These are phyloP conservation scores for Durio zibethinus DNA, from an alignment of 345 rosid species.

Conservation along the genomic window DNA sequence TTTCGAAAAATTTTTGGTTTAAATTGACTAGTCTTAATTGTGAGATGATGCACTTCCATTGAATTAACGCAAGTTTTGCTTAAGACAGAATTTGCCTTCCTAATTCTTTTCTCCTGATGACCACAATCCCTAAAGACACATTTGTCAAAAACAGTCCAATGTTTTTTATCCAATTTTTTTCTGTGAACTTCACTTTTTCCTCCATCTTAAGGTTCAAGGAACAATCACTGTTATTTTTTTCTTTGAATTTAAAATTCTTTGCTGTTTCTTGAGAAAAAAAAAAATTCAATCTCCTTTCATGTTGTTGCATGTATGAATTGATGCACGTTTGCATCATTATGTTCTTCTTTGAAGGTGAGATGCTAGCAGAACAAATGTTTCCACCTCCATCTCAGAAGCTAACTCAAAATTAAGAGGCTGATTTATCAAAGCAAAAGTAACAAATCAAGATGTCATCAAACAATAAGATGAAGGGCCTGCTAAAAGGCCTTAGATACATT, in stretches of 20 bases:
- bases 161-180: slow-evolving; percentile 30
- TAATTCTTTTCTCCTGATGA: slow-evolving; percentile 28
- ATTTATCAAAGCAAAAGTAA: background rate
- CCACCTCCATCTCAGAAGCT: background rate
- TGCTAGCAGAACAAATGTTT: no score
- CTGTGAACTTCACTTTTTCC: slow-evolving; percentile 15
- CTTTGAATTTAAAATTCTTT: slow-evolving; percentile 5
- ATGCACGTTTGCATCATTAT: background rate
- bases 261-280: background rate
- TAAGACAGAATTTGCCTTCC: slow-evolving; percentile 20
- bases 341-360: background rate
- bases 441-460: slow-evolving; percentile 42
- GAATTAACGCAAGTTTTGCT: slow-evolving; percentile 38
- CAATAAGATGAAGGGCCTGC: slow-evolving; percentile 74
- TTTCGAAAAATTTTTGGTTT: slow-evolving; percentile 28
- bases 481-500: slow-evolving; percentile 71
- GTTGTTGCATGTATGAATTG: background rate
- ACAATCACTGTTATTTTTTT: background rate
- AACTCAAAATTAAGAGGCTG: background rate
- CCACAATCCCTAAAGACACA: slow-evolving; percentile 23
- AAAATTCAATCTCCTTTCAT: background rate
- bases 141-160: slow-evolving; percentile 29
- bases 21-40: slow-evolving; percentile 5
- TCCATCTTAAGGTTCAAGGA: background rate
- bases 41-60: slow-evolving; percentile 25